Evolutionary conservation across 1,139 yeast species (phyloP), one percentile per base, ranked within the genome.

Genomic region (Neolecta irregularis): DNA sequence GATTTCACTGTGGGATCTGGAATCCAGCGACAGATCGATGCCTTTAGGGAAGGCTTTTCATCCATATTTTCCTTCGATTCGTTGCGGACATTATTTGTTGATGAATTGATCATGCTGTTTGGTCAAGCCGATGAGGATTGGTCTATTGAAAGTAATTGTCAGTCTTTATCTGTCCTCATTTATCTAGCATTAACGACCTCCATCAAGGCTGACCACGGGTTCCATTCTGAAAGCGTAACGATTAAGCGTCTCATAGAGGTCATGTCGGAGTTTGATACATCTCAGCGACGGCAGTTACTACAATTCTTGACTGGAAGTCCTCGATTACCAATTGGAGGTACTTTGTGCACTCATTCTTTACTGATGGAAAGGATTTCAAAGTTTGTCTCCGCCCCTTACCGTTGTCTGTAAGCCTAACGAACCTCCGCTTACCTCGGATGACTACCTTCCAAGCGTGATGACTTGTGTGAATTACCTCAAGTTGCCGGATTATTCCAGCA

Each of bases 241-340:
- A 69, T 88, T 7, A 65, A 63, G 41, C 63, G 68, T 41, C 58
- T 88, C 39, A 56, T 83, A 21, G 61, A 62, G 23, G 64, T 80
- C 1, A 61, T 88, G 66, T 53, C 69, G 3, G 58, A 59, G 5
- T 76, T 83, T 43, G 52, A 55, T 7, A 49, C 49, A 3, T 50
- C 55, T 2, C 77, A 83, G 44, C 70, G 77, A 43, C 64, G 96
- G 33, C 58, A 65, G 24, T 85, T 88, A 49, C 57, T 83, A 34
- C 94, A 81, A 53, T 88, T 88, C 53, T 61, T 85, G 43, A 88
- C 98, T 0, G 98, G 98, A 0, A 73, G 94, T 3, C 95, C 96
- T 3, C 79, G 76, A 46, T 57, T 88, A 34, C 98, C 98, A 1
- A 69, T 83, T 48, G 98, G 96, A 1, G 98, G 24, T 21, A 11